phyloP scores from a whole-genome alignment of 192 early-diverging fungal genomes.

The Coemansia sp. region DNA sequence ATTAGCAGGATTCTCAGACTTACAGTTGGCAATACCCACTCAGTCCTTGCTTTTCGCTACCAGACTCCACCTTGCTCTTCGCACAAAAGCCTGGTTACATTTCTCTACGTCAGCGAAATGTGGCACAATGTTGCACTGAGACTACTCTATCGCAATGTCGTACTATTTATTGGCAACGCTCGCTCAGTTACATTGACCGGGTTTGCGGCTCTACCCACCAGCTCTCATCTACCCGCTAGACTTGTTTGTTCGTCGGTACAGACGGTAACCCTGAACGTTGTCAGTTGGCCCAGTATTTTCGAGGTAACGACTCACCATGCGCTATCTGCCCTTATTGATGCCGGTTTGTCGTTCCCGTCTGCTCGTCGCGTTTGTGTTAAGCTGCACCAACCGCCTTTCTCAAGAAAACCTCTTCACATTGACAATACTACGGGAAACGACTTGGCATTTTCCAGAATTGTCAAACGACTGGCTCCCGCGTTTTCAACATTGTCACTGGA shows the following conservation, averaged over 20 bases:
- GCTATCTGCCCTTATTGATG: not conserved
- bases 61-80: not conserved
- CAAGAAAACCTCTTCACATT: not conserved
- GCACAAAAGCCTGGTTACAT: not conserved
- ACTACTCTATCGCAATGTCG: not conserved
- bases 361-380: not conserved
- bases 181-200: not conserved
- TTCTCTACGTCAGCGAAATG: not conserved
- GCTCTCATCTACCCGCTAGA: not conserved
- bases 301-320: not conserved
- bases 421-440: not conserved
- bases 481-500: not conserved
- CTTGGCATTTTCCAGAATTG: not conserved
- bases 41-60: not conserved
- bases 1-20: not conserved
- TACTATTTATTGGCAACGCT: not conserved
- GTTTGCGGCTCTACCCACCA: not conserved
- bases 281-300: not conserved
- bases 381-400: not conserved
- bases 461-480: not conserved
- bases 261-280: not conserved
- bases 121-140: not conserved
- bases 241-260: not conserved
- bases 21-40: not conserved
- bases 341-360: not conserved